Percentiles rank a stretch among this genome's conserved stretches.
Conservation (phyloP, 2,329 filamentous ascomycete genomes). For the Xylaria sp. region DNA sequence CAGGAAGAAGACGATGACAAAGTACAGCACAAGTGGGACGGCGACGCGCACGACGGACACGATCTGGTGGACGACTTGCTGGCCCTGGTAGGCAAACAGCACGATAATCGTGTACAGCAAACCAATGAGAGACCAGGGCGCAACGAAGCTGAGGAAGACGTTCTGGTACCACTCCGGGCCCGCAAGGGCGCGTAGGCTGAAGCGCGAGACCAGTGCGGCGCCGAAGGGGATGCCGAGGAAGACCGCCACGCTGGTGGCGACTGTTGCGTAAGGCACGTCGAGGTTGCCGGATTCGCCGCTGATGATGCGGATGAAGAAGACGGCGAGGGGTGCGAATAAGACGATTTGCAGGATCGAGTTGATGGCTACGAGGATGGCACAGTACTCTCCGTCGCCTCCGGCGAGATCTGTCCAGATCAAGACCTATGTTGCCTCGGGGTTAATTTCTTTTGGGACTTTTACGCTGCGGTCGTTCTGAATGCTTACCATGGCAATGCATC, state of each 20-base stretch:
- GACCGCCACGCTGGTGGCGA: slow-evolving; percentile 74
- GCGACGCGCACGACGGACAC: slow-evolving; percentile 76
- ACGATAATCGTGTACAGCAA: slow-evolving; percentile 83
- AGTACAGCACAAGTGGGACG: slow-evolving; percentile 78
- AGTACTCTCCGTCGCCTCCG: slow-evolving; percentile 74
- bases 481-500: slow-evolving; percentile 82
- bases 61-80: slow-evolving; percentile 73
- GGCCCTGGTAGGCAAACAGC: slow-evolving; percentile 76
- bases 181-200: slow-evolving; percentile 50
- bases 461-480: background rate
- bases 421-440: slow-evolving; percentile 31
- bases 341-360: slow-evolving; percentile 73
- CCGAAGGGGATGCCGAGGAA: slow-evolving; percentile 81
- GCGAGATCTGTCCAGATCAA: slow-evolving; percentile 73
- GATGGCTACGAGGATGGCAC: slow-evolving; percentile 70
- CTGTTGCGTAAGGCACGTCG: slow-evolving; percentile 54
- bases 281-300: slow-evolving; percentile 38
- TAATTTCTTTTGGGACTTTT: slow-evolving; percentile 2
- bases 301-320: slow-evolving; percentile 68
- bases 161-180: slow-evolving; percentile 59
- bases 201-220: slow-evolving; percentile 71
- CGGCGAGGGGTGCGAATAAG: slow-evolving; percentile 62
- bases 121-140: slow-evolving; percentile 74
- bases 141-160: slow-evolving; percentile 63
- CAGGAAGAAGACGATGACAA: slow-evolving; percentile 64